A percentile compares a stretch with the other conserved stretches of the same genome.
Evolutionary conservation across 1,284 basidiomycete genomes (phyloP).

Genomic region (Pseudozyma thailandica): DNA sequence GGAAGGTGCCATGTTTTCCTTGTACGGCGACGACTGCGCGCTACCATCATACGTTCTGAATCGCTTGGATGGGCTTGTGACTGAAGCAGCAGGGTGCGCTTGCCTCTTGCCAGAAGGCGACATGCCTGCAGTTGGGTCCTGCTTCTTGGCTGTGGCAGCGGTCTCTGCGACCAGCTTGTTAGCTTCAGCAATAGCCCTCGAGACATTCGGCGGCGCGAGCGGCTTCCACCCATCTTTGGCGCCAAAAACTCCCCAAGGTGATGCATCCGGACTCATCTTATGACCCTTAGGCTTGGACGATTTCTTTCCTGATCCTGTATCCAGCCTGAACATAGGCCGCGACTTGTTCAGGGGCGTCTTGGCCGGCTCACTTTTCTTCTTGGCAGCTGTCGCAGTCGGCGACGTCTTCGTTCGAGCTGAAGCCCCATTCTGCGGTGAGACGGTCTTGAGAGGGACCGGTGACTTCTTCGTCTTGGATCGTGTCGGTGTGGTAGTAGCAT

Average conservation of each 20-base stretch:
- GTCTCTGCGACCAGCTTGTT: conserved; percentile 29
- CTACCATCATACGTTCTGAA: conserved; percentile 6
- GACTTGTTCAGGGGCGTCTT: conserved; percentile 42
- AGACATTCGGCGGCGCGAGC: conserved; percentile 36
- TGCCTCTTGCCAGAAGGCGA: conserved; percentile 28
- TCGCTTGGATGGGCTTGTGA: conserved; percentile 26
- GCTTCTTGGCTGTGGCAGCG: not conserved
- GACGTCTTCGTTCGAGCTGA: conserved; percentile 3
- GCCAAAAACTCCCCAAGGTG: conserved; percentile 46
- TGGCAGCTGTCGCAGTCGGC: conserved; percentile 10
- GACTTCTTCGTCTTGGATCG: conserved; percentile 20
- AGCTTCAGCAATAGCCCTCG: conserved; percentile 33
- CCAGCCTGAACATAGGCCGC: conserved; percentile 47
- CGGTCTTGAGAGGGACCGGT: conserved; percentile 8
- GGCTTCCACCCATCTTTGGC: conserved; percentile 46
- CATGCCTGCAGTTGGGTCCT: not conserved
- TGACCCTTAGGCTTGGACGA: conserved; percentile 37
- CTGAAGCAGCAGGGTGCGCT: not conserved
- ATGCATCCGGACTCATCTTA: conserved; percentile 35
- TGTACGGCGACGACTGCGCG: conserved; percentile 12
- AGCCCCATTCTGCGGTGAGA: not conserved
- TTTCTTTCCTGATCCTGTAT: conserved; percentile 39
- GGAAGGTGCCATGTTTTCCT: conserved; percentile 30
- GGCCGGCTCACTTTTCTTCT: conserved; percentile 14
- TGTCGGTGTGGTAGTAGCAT: conserved; percentile 26